These are phyloP conservation scores for Aspergillus conjunctus DNA, from an alignment of 495 filamentous ascomycete species.

Conservation along the genomic window DNA sequence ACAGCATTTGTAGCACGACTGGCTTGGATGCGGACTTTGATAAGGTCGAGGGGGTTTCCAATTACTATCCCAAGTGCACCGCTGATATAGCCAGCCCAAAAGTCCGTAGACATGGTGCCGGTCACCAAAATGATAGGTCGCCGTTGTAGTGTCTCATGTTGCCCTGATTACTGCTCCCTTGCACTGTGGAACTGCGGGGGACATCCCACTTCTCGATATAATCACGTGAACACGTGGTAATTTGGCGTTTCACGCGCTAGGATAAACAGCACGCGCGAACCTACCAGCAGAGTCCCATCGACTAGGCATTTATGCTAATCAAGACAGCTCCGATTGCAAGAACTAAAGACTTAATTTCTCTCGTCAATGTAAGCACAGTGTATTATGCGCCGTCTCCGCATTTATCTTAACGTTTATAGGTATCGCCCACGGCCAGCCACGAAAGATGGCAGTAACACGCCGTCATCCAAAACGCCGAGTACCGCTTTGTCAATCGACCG, in stretches of 20 bases:
- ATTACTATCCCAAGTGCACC: constrained; percentile 81
- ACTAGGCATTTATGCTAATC: neutral
- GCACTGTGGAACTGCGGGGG: constrained; percentile 8
- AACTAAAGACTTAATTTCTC: neutral
- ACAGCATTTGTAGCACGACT: constrained; percentile 34
- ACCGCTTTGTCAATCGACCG: constrained; percentile 59
- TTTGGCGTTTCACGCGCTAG: constrained; percentile 41
- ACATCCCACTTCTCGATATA: neutral
- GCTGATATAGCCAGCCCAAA: constrained; percentile 84
- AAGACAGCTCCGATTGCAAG: neutral
- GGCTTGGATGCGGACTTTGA: constrained; percentile 83
- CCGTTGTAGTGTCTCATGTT: neutral
- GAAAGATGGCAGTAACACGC: constrained; percentile 41
- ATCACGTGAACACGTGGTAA: constrained; percentile 41
- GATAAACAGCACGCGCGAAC: constrained; percentile 31
- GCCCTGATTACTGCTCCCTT: neutral
- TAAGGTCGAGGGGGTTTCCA: constrained; percentile 82
- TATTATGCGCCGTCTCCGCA: neutral
- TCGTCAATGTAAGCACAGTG: constrained; percentile 24
- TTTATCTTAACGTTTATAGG: constrained; percentile 31
- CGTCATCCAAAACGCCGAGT: constrained; percentile 35
- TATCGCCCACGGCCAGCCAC: constrained; percentile 44
- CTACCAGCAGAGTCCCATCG: constrained; percentile 13
- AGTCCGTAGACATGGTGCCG: constrained; percentile 73
- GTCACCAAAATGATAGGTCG: neutral